These are phyloP conservation scores for Sporothrix curviconia DNA, from an alignment of 2,329 filamentous ascomycete species.

Conservation along the genomic window DNA sequence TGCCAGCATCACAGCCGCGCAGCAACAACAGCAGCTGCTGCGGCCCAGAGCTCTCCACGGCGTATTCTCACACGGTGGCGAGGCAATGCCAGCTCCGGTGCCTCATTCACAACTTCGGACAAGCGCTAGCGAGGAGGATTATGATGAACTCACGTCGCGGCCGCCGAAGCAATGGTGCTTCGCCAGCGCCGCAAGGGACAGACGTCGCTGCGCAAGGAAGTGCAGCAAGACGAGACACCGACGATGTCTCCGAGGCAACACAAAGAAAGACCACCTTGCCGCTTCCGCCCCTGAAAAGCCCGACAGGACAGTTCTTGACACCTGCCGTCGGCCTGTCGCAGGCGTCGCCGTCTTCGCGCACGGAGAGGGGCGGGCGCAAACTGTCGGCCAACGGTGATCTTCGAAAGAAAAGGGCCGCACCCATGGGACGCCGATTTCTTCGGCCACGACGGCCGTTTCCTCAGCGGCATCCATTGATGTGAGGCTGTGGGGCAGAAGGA, in stretches of 20 bases:
- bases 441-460: constrained; percentile 10
- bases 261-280: not conserved
- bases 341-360: not conserved
- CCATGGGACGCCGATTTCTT: not conserved
- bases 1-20: not conserved
- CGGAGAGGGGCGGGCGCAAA: constrained; percentile 8
- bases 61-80: constrained; percentile 18
- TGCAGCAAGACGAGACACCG: not conserved
- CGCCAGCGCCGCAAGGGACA: constrained; percentile 14
- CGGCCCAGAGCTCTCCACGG: constrained; percentile 21
- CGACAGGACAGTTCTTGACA: not conserved
- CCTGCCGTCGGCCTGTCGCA: not conserved
- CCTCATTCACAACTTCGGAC: constrained; percentile 28
- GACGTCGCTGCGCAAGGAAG: constrained; percentile 14
- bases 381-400: constrained; percentile 20
- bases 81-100: constrained; percentile 12
- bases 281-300: not conserved
- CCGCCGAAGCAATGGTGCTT: constrained; percentile 21
- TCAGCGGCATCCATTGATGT: constrained; percentile 8
- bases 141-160: constrained; percentile 30
- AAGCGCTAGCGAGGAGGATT: constrained; percentile 42
- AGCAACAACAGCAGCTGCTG: not conserved
- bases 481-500: not conserved
- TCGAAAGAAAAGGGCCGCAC: constrained; percentile 13
- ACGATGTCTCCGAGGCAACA: not conserved